phyloP scores from a whole-genome alignment of 2,329 filamentous ascomycete genomes.

The Byssochlamys sp. region DNA sequence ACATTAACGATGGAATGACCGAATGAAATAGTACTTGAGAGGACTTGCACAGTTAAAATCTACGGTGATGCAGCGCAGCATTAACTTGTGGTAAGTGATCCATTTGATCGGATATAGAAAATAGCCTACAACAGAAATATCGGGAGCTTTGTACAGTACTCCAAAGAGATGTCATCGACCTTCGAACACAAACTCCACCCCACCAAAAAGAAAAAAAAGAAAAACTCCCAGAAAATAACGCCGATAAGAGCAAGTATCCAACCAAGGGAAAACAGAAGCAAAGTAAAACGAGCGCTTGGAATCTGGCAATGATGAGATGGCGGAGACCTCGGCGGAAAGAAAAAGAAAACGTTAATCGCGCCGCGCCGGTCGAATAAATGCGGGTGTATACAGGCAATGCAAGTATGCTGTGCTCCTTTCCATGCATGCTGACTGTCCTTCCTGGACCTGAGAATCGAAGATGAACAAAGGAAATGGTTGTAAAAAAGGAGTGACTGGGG shows the following conservation, averaged over 20 bases:
- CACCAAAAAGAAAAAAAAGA: neutral
- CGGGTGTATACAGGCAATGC: neutral
- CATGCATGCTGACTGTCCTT: slow-evolving; percentile 6
- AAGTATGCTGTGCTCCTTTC: neutral
- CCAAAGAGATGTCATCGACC: slow-evolving; percentile 8
- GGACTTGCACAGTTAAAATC: neutral
- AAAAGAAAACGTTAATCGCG: neutral
- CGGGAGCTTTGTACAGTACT: neutral
- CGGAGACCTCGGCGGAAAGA: neutral
- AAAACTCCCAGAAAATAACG: slow-evolving; percentile 2
- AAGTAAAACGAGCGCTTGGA: slow-evolving; percentile 5
- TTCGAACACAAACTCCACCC: neutral
- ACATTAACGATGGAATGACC: neutral
- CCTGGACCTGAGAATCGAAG: slow-evolving; percentile 5
- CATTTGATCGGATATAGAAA: slow-evolving; percentile 1
- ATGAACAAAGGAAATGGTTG: slow-evolving; percentile 7
- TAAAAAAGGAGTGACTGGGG: slow-evolving; percentile 10
- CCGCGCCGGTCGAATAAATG: neutral
- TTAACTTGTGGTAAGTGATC: neutral
- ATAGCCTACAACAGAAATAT: neutral
- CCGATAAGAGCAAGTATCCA: neutral
- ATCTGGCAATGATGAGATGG: neutral
- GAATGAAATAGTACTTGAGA: neutral
- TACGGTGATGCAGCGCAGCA: neutral
- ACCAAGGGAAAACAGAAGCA: slow-evolving; percentile 3